Base-by-base conservation (phyloP, 306 rosid species). In the Quercus dentata region DNA sequence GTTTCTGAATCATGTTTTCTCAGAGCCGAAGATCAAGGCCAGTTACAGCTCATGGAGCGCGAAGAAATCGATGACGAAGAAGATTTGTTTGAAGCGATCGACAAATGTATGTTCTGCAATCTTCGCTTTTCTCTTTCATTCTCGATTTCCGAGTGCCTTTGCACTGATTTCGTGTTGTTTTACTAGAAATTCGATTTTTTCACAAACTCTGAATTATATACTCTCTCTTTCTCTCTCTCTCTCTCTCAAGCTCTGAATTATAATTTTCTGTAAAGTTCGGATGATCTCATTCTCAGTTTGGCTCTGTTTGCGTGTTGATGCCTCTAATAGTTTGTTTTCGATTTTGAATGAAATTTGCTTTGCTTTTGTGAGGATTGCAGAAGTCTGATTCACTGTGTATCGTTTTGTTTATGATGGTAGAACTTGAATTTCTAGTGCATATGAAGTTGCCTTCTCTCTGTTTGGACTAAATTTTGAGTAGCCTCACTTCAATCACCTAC, bases 11-110 rank as follows among this genome's bases (percentile, higher is more conserved):
- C 15, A 51, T 79, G 27, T 18, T 68, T 74, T 73, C 52, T 55
- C 87, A 92, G 99, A 86, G 80, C 94, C 56, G 99, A 95, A 82
- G 94, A 92, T 20, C 93, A 92, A 27, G 87, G 74, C 82, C 97
- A 94, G 83, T 76, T 93, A 35, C 99, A 93, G 91, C 97, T 95
- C 56, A 97, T 95, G 11, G 93, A 95, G 74, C 97, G 97, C 35
- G 99, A 95, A 35, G 97, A 91, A 19, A 82, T 90, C 25, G 98
- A 91, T 5, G 96, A 90, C 9, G 99, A 92, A 4, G 98, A 92
- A 20, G 97, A 92, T 62, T 93, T 95, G 81, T 95, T 95, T 74
- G 97, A 95, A 90, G 97, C 97, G 28, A 91, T 95, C 76, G 98
- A 93, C 81, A 95, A 95, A 77, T 69, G 99, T 95, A 89, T 70